These are phyloP conservation scores for Paramyrothecium sp. DNA, from an alignment of 2,329 filamentous ascomycete genomes.

Conservation along the genomic window DNA sequence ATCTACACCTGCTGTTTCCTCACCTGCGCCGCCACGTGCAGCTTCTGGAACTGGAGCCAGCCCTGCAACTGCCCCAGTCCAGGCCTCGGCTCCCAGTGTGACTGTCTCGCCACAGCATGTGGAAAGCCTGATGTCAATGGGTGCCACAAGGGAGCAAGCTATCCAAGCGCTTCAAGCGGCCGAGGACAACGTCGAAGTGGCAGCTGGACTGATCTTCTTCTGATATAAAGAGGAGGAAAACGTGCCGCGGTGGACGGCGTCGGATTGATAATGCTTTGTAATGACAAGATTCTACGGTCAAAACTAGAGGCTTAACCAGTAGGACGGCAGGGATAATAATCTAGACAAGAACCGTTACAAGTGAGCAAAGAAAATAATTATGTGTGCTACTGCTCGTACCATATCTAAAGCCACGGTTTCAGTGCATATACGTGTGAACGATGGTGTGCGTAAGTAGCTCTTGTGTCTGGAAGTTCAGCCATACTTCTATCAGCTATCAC, in stretches of 20 bases:
- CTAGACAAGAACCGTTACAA: constrained; percentile 13
- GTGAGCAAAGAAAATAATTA: background rate
- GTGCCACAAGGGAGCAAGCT: constrained; percentile 74
- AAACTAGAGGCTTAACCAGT: background rate
- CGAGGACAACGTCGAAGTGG: constrained; percentile 81
- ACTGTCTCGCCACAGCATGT: constrained; percentile 64
- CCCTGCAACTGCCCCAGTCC: constrained; percentile 16
- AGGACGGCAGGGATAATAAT: constrained; percentile 11
- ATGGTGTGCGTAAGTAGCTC: too few relatives aligned
- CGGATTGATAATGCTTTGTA: constrained; percentile 14
- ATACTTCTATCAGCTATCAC: too few relatives aligned
- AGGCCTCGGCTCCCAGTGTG: constrained; percentile 12
- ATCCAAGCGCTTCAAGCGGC: constrained; percentile 79
- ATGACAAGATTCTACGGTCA: background rate
- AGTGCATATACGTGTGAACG: too few relatives aligned
- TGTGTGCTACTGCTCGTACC: too few relatives aligned
- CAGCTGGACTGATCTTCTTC: constrained; percentile 74
- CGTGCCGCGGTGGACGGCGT: constrained; percentile 7
- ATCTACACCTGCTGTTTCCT: constrained; percentile 10
- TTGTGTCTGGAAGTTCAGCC: too few relatives aligned
- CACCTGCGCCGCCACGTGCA: background rate
- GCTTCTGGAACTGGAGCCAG: background rate
- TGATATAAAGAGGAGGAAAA: constrained; percentile 7
- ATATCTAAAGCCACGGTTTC: too few relatives aligned
- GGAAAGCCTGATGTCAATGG: constrained; percentile 72